A percentile compares a stretch with the other conserved stretches of the same genome.
Evolutionary conservation across 768 basidiomycete species (phyloP).

Genomic region (Tylopilus rubrobrunneus): DNA sequence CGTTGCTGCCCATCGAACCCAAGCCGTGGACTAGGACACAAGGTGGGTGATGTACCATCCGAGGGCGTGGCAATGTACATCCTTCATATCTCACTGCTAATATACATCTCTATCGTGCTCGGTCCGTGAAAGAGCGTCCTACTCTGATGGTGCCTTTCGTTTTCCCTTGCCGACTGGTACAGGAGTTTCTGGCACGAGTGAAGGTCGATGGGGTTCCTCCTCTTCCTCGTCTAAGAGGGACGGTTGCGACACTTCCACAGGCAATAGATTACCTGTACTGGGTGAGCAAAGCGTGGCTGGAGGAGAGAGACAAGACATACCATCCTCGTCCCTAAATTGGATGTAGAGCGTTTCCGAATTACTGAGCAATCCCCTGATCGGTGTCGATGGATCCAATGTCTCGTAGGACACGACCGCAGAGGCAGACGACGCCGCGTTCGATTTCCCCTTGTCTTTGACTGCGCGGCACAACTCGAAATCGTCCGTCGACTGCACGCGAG

Average conservation of each 20-base stretch:
- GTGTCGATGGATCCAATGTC: constrained; percentile 37
- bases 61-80: constrained; percentile 12
- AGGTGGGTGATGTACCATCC: constrained; percentile 1
- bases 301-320: constrained; percentile 31
- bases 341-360: constrained; percentile 71
- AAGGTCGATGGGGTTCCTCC: constrained; percentile 33
- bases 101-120: neutral
- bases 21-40: constrained; percentile 45
- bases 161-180: constrained; percentile 49
- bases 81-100: constrained; percentile 8
- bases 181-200: constrained; percentile 28
- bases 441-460: constrained; percentile 46
- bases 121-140: neutral
- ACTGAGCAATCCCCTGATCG: constrained; percentile 47
- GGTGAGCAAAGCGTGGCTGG: neutral
- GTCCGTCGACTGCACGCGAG: constrained; percentile 31
- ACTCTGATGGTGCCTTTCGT: constrained; percentile 48
- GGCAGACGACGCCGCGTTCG: constrained; percentile 30
- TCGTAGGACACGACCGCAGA: constrained; percentile 40
- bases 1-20: constrained; percentile 67
- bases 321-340: constrained; percentile 59
- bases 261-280: constrained; percentile 50
- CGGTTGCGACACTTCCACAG: constrained; percentile 57
- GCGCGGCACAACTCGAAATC: constrained; percentile 67
- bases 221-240: constrained; percentile 62